Conservation (phyloP, 1,284 basidiomycete species). For the Limonomyces culmigenus region DNA sequence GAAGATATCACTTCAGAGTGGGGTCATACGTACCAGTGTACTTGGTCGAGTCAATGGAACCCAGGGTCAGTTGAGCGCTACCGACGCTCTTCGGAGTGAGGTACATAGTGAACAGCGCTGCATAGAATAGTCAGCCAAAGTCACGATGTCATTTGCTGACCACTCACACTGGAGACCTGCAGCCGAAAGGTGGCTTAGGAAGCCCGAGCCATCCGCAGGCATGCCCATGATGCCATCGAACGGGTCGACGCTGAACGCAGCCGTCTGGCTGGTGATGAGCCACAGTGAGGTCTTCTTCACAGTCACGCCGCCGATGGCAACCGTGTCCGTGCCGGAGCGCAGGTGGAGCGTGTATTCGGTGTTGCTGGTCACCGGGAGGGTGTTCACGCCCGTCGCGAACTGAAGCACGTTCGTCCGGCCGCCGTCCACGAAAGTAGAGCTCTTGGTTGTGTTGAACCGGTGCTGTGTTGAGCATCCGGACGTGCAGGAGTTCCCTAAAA, state of each 20-base stretch:
- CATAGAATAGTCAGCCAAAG: neutral
- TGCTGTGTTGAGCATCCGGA: conserved; percentile 23
- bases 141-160: neutral
- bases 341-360: conserved; percentile 26
- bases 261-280: conserved; percentile 32
- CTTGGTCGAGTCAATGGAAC: conserved; percentile 33
- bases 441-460: conserved; percentile 28
- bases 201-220: neutral
- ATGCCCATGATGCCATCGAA: conserved; percentile 33
- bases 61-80: conserved; percentile 33
- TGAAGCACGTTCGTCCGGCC: conserved; percentile 21
- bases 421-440: conserved; percentile 30
- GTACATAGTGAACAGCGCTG: conserved; percentile 35
- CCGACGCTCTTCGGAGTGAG: conserved; percentile 30
- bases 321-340: conserved; percentile 24
- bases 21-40: conserved; percentile 20
- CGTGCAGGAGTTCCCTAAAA: too few species aligned
- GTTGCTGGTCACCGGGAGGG: conserved; percentile 27
- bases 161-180: neutral
- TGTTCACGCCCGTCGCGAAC: conserved; percentile 25
- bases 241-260: conserved; percentile 30
- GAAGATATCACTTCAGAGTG: conserved; percentile 3
- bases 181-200: neutral
- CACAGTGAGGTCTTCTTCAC: conserved; percentile 22
- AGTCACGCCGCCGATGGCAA: conserved; percentile 25